Conservation (phyloP, 345 rosid genomes). For the Geranium rotundifolium region DNA sequence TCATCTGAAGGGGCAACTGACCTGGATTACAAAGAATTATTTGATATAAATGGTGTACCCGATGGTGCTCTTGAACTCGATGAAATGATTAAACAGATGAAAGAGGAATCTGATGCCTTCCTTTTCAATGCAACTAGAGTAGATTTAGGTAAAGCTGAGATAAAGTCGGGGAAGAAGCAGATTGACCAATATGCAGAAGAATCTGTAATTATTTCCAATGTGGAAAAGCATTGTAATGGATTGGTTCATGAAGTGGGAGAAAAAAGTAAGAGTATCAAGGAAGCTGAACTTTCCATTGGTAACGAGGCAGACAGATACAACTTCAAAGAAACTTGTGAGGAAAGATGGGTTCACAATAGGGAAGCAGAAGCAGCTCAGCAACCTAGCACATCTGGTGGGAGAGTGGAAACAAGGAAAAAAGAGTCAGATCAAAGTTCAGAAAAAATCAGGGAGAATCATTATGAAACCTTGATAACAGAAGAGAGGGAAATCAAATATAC, state of each 20-base stretch:
- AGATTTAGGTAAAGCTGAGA: slow-evolving; percentile 20
- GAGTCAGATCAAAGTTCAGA: slow-evolving; percentile 19
- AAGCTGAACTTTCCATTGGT: slow-evolving; percentile 6
- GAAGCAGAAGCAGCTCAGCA: slow-evolving; percentile 18
- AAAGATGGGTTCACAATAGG: slow-evolving; percentile 16
- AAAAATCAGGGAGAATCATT: slow-evolving; percentile 24
- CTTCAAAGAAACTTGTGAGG: slow-evolving; percentile 21
- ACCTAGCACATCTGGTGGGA: slow-evolving; percentile 21
- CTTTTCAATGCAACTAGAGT: slow-evolving; percentile 17
- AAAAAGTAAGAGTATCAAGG: slow-evolving; percentile 2
- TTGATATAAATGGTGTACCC: slow-evolving; percentile 27
- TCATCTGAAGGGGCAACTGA: slow-evolving; percentile 25
- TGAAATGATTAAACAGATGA: slow-evolving; percentile 24
- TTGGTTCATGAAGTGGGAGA: slow-evolving; percentile 9
- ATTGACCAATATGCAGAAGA: slow-evolving; percentile 21
- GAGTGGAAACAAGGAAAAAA: slow-evolving; percentile 19
- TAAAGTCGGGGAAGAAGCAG: slow-evolving; percentile 22
- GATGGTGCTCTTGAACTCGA: slow-evolving; percentile 23
- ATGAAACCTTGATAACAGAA: slow-evolving; percentile 25
- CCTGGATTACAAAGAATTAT: slow-evolving; percentile 23
- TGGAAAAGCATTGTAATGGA: slow-evolving; percentile 30
- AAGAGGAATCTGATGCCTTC: slow-evolving; percentile 20
- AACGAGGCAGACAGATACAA: slow-evolving; percentile 18
- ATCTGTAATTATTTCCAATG: slow-evolving; percentile 15
- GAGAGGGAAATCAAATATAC: slow-evolving; percentile 31